These are phyloP conservation scores for Cairneyella variabilis DNA, from an alignment of 495 filamentous ascomycete species.

Conservation along the genomic window DNA sequence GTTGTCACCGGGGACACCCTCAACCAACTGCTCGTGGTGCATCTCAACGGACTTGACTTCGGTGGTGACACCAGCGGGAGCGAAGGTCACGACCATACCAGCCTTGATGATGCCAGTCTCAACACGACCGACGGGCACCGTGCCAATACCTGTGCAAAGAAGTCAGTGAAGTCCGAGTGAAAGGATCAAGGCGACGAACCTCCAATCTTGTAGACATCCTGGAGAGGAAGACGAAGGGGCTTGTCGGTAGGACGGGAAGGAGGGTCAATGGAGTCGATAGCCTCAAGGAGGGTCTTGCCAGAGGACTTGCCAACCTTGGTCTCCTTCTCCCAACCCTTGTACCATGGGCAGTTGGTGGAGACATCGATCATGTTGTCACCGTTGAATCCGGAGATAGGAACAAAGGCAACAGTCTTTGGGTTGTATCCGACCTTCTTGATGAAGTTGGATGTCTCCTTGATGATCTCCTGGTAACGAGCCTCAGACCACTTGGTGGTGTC, in stretches of 20 bases:
- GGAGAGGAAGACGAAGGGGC: constrained; percentile 98
- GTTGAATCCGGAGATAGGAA: constrained; percentile 99
- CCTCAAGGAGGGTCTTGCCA: constrained; percentile 98
- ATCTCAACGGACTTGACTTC: constrained; percentile 99
- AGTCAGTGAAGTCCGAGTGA: too few species aligned
- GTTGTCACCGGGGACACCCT: constrained; percentile 98
- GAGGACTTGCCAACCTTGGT: constrained; percentile 82
- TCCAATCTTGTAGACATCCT: constrained; percentile 99
- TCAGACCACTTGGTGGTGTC: constrained; percentile 98
- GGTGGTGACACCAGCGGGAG: constrained; percentile 97
- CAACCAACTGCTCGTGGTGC: constrained; percentile 98
- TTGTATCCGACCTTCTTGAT: constrained; percentile 99
- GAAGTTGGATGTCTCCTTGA: constrained; percentile 99
- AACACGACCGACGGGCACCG: constrained; percentile 99
- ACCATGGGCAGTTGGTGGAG: constrained; percentile 97
- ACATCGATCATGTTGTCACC: constrained; percentile 98
- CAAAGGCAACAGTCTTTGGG: constrained; percentile 96
- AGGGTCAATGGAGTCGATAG: constrained; percentile 94
- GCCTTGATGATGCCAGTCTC: constrained; percentile 98
- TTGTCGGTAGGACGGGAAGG: constrained; percentile 92
- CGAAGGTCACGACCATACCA: constrained; percentile 97
- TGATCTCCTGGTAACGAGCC: constrained; percentile 95
- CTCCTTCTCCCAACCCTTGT: constrained; percentile 99
- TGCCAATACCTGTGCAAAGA: too few species aligned
- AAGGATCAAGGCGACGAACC: too few species aligned